Conservation (phyloP, 2,329 filamentous ascomycete species). For the Zymoseptoria tritici region DNA sequence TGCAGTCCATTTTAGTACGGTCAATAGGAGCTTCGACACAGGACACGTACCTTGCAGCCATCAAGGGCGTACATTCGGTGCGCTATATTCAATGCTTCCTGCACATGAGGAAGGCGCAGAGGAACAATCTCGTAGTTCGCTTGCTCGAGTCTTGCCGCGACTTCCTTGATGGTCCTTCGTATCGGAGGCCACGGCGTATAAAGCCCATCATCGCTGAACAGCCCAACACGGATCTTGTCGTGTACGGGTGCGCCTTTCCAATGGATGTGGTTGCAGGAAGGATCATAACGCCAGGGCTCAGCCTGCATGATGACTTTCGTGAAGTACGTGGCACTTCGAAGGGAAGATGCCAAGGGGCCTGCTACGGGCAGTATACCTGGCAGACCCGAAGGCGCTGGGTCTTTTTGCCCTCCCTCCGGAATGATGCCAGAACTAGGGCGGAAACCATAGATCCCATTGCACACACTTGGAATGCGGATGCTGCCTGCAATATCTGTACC, state of each 20-base stretch:
- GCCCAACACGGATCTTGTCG: slow-evolving; percentile 14
- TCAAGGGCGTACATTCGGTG: slow-evolving; percentile 13
- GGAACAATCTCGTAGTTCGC: slow-evolving; percentile 14
- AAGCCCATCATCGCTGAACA: slow-evolving; percentile 16
- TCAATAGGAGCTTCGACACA: background rate
- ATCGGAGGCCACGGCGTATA: slow-evolving; percentile 18
- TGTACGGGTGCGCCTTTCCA: slow-evolving; percentile 9
- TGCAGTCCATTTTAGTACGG: background rate
- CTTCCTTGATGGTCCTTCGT: slow-evolving; percentile 12
- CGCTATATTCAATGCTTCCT: slow-evolving; percentile 9
- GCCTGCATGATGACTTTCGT: slow-evolving; percentile 12
- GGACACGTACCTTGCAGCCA: slow-evolving; percentile 10
- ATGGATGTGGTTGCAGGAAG: slow-evolving; percentile 12
- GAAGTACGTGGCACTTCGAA: slow-evolving; percentile 15
- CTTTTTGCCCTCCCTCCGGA: slow-evolving; percentile 29
- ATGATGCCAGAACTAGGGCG: slow-evolving; percentile 10
- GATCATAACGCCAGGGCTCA: slow-evolving; percentile 15
- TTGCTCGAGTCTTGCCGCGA: slow-evolving; percentile 8
- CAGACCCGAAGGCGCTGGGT: slow-evolving; percentile 27
- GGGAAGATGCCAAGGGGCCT: slow-evolving; percentile 19
- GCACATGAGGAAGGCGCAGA: slow-evolving; percentile 13
- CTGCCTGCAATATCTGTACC: slow-evolving; percentile 55
- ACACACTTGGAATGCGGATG: slow-evolving; percentile 81
- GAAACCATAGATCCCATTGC: slow-evolving; percentile 37
- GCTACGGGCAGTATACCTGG: slow-evolving; percentile 27